These are phyloP conservation scores for Begonia loranthoides DNA, from an alignment of 306 rosid species.

Conservation along the genomic window DNA sequence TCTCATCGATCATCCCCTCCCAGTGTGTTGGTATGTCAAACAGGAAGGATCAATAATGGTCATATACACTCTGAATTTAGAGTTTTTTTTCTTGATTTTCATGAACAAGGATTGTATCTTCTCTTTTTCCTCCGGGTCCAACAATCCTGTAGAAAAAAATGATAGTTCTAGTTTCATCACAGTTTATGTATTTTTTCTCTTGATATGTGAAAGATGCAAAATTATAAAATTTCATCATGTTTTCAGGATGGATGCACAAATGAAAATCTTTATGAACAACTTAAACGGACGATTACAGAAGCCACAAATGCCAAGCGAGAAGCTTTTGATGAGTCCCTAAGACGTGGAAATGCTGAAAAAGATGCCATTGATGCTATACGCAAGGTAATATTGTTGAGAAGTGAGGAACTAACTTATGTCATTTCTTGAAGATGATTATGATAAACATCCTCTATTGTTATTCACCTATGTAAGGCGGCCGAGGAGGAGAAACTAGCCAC, in stretches of 20 bases:
- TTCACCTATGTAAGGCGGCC: too few relatives aligned
- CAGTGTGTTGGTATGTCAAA: conserved; percentile 36
- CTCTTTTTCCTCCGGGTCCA: too few relatives aligned
- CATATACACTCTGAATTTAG: background rate
- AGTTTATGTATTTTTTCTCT: too few relatives aligned
- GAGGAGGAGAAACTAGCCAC: too few relatives aligned
- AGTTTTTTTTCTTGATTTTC: background rate
- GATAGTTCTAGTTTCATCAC: too few relatives aligned
- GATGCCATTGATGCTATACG: conserved; percentile 44
- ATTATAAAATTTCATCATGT: conserved; percentile 8
- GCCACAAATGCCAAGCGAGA: conserved; percentile 45
- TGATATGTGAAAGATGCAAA: background rate
- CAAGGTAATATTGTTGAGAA: conserved; percentile 30
- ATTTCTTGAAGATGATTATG: conserved; percentile 7
- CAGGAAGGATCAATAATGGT: background rate
- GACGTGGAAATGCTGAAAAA: conserved; percentile 63
- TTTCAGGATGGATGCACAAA: conserved; percentile 53
- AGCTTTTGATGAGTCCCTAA: conserved; percentile 40
- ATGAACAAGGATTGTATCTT: background rate
- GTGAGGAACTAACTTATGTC: conserved; percentile 5
- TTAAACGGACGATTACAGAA: conserved; percentile 49
- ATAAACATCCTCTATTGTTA: too few relatives aligned
- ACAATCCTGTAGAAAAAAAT: too few relatives aligned
- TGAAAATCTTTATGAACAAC: conserved; percentile 43
- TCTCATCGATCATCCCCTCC: conserved; percentile 36